Evolutionary conservation across 805 yeast species (phyloP), one percentile per base, ranked within the genome.

Genomic region (Saccharomycopsis sp.): DNA sequence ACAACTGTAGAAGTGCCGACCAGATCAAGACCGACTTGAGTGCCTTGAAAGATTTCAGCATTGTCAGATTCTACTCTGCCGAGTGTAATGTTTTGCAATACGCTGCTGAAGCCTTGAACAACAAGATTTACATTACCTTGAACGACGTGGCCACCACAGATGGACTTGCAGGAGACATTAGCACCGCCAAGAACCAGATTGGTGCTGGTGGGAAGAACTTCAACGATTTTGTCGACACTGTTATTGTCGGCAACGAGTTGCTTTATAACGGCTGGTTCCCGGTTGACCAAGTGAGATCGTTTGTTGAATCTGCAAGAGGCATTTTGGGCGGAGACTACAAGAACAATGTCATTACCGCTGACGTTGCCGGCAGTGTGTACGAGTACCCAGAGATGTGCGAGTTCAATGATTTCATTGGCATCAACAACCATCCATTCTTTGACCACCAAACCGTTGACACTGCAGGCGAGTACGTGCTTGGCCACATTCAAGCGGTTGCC

Each of bases 341-440:
- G 12, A 83, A 83, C 10, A 50, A 59, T 3, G 63, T 77, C 35
- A 81, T 77, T 10, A 62, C 77, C 7, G 83, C 77, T 45, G 84
- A 77, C 53, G 77, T 83, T 2, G 62, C 73, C 32, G 75, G 69
- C 16, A 80, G 82, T 13, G 74, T 68, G 42, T 58, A 61, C 50
- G 57, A 59, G 46, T 72, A 77, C 59, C 63, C 74, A 17, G 63
- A 44, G 1, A 60, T 77, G 48, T 77, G 83, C 60, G 65, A 64
- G 18, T 62, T 65, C 41, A 69, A 77, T 17, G 83, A 77, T 56
- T 75, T 71, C 57, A 61, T 75, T 50, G 81, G 83, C 10, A 82
- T 75, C 30, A 77, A 77, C 61, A 69, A 74, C 32, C 83, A 77
- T 57, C 79, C 84, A 36, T 77, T 60, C 64, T 77, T 75, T 30